Evolutionary conservation across 352 stramenopile species (phyloP), one percentile per base, ranked within the genome.

Genomic region (Lagenidium giganteum): DNA sequence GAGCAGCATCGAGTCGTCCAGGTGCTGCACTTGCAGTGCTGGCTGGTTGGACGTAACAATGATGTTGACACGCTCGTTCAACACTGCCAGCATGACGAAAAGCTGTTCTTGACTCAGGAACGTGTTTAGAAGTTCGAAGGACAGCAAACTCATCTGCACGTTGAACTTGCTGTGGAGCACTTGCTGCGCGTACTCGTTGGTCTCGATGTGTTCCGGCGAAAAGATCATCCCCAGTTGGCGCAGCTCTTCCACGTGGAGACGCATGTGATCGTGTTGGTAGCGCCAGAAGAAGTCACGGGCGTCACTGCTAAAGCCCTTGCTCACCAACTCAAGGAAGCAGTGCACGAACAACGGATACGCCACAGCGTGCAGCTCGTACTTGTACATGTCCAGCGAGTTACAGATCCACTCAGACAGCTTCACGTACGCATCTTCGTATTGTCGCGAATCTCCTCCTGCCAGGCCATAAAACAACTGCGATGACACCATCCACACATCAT

Each of bases 341-440:
- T 91, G 81, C 34, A 88, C 76, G 43, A 89, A 93, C 40, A 93
- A 52, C 26, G 81, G 81, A 25, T 86, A 93, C 24, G 72, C 61
- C 31, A 93, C 67, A 0, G 69, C 73, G 44, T 93, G 78, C 33
- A 93, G 56, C 52, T 93, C 81, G 54, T 78, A 85, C 42, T 86
- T 86, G 57, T 89, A 89, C 76, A 89, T 86, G 41, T 93, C 81
- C 11, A 93, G 56, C 50, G 81, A 85, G 52, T 89, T 90, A 57
- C 71, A 82, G 36, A 93, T 83, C 81, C 81, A 93, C 30, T 86
- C 71, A 29, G 87, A 35, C n/a, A 93, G 58, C 49, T 73, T 67
- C 14, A 44, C 43, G 52, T 91, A 93, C 43, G 75, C 72, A 5
- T 85, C 69, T n/a, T 75, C 62, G 47, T 87, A 93, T 18, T 61